phyloP scores from a whole-genome alignment of 352 stramenopile species.

The Pythium rhizo-oryzae region DNA sequence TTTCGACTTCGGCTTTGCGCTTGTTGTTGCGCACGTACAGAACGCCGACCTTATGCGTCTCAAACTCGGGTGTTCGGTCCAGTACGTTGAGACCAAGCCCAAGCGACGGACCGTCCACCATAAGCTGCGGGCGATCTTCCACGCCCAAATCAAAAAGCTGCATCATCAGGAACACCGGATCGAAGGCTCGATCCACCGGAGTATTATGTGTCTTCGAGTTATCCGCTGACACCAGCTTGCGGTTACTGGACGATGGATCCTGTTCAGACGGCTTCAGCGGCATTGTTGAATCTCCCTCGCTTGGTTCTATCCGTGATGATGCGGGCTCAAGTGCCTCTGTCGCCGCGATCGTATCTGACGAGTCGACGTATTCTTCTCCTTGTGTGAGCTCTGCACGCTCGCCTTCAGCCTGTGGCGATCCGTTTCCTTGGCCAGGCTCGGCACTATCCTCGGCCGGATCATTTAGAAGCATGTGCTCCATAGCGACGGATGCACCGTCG shows the following conservation, averaged over 20 bases:
- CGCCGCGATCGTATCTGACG: not conserved
- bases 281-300: not conserved
- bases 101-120: slow-evolving; percentile 59
- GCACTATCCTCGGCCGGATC: not conserved
- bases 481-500: not conserved
- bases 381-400: not conserved
- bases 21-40: slow-evolving; percentile 68
- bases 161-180: slow-evolving; percentile 83
- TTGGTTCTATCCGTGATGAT: not conserved
- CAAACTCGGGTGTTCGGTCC: slow-evolving; percentile 78
- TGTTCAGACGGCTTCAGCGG: not conserved
- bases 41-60: slow-evolving; percentile 89
- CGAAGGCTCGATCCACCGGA: slow-evolving; percentile 25
- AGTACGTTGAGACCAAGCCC: slow-evolving; percentile 70
- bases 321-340: not conserved
- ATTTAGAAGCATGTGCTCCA: slow-evolving; percentile 23
- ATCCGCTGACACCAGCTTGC: not conserved
- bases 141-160: slow-evolving; percentile 74
- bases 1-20: slow-evolving; percentile 63
- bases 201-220: not conserved
- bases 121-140: slow-evolving; percentile 55
- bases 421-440: not conserved
- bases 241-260: not conserved
- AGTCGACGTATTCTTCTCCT: not conserved
- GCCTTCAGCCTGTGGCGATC: not conserved